phyloP scores from a whole-genome alignment of 768 basidiomycete species.

The Gautieria morchelliformis region DNA sequence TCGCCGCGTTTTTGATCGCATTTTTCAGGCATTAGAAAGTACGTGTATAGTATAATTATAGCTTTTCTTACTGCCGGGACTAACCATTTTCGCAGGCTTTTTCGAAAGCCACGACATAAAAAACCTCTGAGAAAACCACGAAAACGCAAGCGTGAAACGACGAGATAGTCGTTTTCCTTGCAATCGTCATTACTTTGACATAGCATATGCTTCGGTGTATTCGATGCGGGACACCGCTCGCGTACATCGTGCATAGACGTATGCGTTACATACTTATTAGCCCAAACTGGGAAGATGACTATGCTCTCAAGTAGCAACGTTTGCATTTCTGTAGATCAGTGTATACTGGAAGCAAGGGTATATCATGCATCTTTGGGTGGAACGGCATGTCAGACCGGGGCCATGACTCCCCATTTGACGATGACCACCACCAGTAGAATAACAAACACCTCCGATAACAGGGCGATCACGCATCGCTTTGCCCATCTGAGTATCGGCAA shows the following conservation, averaged over 20 bases:
- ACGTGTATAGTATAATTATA: too few relatives aligned
- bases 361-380: background rate
- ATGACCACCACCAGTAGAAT: background rate
- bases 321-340: background rate
- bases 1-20: too few relatives aligned
- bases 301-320: background rate
- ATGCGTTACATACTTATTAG: background rate
- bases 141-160: too few relatives aligned
- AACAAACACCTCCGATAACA: background rate
- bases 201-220: too few relatives aligned
- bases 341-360: background rate
- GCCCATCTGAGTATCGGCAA: slow-evolving; percentile 1
- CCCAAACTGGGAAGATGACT: background rate
- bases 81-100: too few relatives aligned
- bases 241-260: background rate
- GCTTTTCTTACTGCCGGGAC: too few relatives aligned
- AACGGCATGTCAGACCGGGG: background rate
- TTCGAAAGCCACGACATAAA: too few relatives aligned
- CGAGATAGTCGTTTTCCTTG: too few relatives aligned
- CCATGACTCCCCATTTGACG: background rate
- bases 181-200: too few relatives aligned
- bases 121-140: too few relatives aligned
- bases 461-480: slow-evolving; percentile 4
- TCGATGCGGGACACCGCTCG: too few relatives aligned
- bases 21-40: too few relatives aligned